Evolutionary conservation across 768 basidiomycete species (phyloP).

Genomic region (Serpula lacrymans): DNA sequence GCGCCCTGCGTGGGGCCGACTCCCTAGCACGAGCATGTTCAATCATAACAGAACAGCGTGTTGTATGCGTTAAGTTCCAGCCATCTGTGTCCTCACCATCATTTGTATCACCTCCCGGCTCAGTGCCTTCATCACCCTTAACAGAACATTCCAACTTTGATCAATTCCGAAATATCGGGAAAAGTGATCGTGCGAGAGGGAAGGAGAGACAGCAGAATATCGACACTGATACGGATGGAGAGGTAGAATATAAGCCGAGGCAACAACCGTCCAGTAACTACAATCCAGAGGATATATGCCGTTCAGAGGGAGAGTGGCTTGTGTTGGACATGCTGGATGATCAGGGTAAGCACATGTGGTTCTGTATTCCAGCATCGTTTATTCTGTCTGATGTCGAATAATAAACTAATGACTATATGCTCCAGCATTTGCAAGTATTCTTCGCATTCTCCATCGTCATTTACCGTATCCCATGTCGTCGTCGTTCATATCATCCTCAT

Average conservation of each 20-base stretch:
- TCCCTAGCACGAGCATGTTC: constrained; percentile 33
- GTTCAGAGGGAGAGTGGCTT: constrained; percentile 42
- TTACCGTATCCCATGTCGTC: constrained; percentile 32
- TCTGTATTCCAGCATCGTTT: not conserved
- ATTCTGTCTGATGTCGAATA: not conserved
- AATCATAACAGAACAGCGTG: constrained; percentile 20
- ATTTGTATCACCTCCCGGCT: constrained; percentile 12
- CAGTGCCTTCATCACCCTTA: constrained; percentile 23
- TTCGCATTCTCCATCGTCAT: constrained; percentile 51
- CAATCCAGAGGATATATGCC: constrained; percentile 8
- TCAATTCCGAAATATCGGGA: no score
- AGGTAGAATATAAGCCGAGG: not conserved
- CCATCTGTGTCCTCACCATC: constrained; percentile 10
- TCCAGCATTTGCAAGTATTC: constrained; percentile 46
- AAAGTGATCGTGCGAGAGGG: no score
- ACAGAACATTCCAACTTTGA: constrained; percentile 11
- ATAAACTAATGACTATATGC: no score
- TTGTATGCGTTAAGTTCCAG: constrained; percentile 42
- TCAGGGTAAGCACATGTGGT: constrained; percentile 26
- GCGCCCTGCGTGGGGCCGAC: constrained; percentile 42
- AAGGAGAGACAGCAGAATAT: constrained; percentile 4
- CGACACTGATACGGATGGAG: not conserved
- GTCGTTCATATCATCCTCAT: constrained; percentile 38
- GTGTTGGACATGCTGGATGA: constrained; percentile 51
- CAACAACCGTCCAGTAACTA: constrained; percentile 3